These are phyloP conservation scores for Yamadazyma paraphyllophila DNA, from an alignment of 805 yeast species.

Conservation along the genomic window DNA sequence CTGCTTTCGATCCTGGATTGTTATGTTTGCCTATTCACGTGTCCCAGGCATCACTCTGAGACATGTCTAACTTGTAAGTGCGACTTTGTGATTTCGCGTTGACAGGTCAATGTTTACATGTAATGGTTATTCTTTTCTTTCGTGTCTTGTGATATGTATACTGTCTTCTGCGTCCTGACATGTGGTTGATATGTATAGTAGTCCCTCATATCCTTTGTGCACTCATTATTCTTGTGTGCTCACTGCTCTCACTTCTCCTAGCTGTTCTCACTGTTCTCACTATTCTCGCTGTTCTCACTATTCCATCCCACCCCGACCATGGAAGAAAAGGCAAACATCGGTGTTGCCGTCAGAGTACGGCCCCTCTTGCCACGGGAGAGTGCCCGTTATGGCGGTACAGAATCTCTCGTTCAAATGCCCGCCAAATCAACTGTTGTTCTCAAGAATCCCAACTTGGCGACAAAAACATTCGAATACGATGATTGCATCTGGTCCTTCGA, in stretches of 20 bases:
- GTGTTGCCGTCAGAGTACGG: slow-evolving; percentile 53
- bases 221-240: no score
- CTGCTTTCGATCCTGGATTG: no score
- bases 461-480: slow-evolving; percentile 16
- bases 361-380: slow-evolving; percentile 34
- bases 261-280: neutral
- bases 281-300: neutral
- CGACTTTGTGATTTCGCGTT: no score
- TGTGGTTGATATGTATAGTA: no score
- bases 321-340: slow-evolving; percentile 22
- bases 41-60: no score
- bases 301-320: neutral
- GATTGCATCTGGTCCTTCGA: slow-evolving; percentile 20
- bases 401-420: slow-evolving; percentile 33
- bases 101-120: no score
- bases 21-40: no score
- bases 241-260: neutral
- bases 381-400: slow-evolving; percentile 7
- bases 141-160: no score
- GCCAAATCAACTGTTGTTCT: slow-evolving; percentile 2
- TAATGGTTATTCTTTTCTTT: no score
- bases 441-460: neutral
- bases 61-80: no score
- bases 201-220: no score
- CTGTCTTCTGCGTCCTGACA: no score